Evolutionary conservation across 2,329 filamentous ascomycete species (phyloP), one percentile per base, ranked within the genome.

Genomic region (Sporothrix curviconia): DNA sequence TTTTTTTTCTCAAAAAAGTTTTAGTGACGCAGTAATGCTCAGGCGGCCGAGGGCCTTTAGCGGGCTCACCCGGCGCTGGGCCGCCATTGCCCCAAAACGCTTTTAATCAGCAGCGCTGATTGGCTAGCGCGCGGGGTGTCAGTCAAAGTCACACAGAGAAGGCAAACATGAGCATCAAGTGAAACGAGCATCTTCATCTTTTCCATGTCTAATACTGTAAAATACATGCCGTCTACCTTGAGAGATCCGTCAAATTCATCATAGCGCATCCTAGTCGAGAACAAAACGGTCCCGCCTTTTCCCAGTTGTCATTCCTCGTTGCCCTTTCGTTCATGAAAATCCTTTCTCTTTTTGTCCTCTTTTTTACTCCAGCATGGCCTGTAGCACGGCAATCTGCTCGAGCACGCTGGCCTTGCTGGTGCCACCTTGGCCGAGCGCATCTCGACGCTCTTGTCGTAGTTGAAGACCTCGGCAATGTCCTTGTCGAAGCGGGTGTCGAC

Each of bases 361-460:
- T 0, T 9, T n/a, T 30, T 49, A 60, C 50, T 50, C 47, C 39
- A 64, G 47, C 60, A 61, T 59, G 14, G 17, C 28, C 56, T 60
- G 58, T 12, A 66, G 55, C 19, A 66, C 61, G 34, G 59, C 55
- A 37, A 66, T 56, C 62, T 66, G 63, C 61, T 65, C 64, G 17
- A 64, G 59, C 8, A 66, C 64, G 8, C 63, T 60, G 19, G 64
- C 79, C 73, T 81, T 84, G 74, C 88, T 91, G 24, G 89, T 94
- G 28, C 90, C 89, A 24, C 90, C 64, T 84, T 84, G 3, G 89
- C 85, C 42, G 83, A 81, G 67, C 87, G 83, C 76, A 87, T 80
- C 78, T 96, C 90, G 7, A 95, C 89, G 60, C 86, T 89, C 62
- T 82, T 82, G 73, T 95, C 86, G 67, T 94, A 95, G 72, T 95